Evolutionary conservation across 2,329 filamentous ascomycete genomes (phyloP).

Genomic region (Ceratocystis cacaofunesta): DNA sequence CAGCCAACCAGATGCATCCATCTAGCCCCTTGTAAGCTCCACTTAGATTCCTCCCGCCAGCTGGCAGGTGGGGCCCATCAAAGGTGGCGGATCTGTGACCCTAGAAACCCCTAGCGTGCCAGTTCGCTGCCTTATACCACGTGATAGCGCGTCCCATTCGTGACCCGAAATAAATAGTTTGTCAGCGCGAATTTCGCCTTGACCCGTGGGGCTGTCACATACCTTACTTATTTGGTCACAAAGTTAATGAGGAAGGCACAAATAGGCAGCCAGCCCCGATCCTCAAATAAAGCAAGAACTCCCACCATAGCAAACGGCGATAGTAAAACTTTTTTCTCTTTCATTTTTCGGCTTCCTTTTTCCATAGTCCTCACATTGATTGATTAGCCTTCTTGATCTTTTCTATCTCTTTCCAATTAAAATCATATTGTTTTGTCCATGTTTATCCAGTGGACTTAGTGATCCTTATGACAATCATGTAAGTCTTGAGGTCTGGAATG

Average conservation of each 20-base stretch:
- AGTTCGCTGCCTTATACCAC: background rate
- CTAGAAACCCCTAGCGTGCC: background rate
- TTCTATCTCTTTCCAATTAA: too few species aligned
- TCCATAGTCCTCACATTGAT: too few species aligned
- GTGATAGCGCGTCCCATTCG: conserved; percentile 9
- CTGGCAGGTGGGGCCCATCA: background rate
- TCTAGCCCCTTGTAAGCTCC: background rate
- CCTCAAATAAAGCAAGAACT: background rate
- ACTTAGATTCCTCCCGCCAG: background rate
- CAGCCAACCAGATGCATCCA: conserved; percentile 7
- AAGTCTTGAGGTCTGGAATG: background rate
- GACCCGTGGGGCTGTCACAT: too few species aligned
- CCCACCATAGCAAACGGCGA: background rate
- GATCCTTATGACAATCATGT: conserved; percentile 4
- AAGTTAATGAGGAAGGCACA: background rate
- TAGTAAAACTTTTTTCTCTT: background rate
- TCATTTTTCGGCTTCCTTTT: background rate
- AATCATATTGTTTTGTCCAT: background rate
- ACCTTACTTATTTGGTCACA: background rate
- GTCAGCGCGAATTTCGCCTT: background rate
- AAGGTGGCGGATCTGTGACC: background rate
- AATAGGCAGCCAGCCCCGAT: conserved; percentile 1
- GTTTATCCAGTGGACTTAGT: background rate
- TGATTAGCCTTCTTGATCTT: too few species aligned
- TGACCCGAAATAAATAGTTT: background rate